Evolutionary conservation across 352 stramenopile genomes (phyloP).

Genomic region (Phytophthora citrophthora): DNA sequence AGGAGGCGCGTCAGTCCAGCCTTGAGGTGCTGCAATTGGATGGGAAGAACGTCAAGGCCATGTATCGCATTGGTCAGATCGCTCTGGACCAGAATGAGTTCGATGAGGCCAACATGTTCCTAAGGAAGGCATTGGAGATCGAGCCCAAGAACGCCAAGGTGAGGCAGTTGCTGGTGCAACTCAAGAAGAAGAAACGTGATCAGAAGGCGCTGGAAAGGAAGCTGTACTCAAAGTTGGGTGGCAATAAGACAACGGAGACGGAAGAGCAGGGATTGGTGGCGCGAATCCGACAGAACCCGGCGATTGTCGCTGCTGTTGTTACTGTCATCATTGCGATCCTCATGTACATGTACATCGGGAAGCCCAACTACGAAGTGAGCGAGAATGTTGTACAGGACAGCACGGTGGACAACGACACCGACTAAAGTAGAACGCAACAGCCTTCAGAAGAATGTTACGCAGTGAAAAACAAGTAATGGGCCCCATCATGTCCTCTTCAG

Average conservation of each 20-base stretch:
- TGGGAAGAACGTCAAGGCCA: slow-evolving; percentile 75
- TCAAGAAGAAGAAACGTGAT: slow-evolving; percentile 79
- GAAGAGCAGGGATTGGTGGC: slow-evolving; percentile 18
- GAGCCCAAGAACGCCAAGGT: slow-evolving; percentile 76
- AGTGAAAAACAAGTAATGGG: neutral
- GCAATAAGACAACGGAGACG: slow-evolving; percentile 18
- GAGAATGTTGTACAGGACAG: neutral
- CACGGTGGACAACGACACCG: slow-evolving; percentile 3
- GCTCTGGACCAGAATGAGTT: slow-evolving; percentile 80
- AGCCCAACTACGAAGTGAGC: slow-evolving; percentile 53
- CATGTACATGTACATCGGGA: slow-evolving; percentile 67
- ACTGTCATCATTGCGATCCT: slow-evolving; percentile 62
- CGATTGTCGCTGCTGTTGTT: slow-evolving; percentile 48
- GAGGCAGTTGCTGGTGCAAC: slow-evolving; percentile 59
- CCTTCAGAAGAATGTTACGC: neutral
- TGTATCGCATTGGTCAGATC: slow-evolving; percentile 79
- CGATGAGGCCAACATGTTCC: slow-evolving; percentile 54
- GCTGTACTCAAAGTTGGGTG: slow-evolving; percentile 73
- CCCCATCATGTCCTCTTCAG: no score
- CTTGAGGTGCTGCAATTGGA: slow-evolving; percentile 84
- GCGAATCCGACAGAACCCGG: slow-evolving; percentile 43
- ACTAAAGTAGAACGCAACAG: slow-evolving; percentile 3
- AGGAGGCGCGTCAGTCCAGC: slow-evolving; percentile 78
- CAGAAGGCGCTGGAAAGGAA: slow-evolving; percentile 62
- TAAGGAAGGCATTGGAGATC: slow-evolving; percentile 67